phyloP scores from a whole-genome alignment of 768 basidiomycete genomes.

The Boletales sp. region DNA sequence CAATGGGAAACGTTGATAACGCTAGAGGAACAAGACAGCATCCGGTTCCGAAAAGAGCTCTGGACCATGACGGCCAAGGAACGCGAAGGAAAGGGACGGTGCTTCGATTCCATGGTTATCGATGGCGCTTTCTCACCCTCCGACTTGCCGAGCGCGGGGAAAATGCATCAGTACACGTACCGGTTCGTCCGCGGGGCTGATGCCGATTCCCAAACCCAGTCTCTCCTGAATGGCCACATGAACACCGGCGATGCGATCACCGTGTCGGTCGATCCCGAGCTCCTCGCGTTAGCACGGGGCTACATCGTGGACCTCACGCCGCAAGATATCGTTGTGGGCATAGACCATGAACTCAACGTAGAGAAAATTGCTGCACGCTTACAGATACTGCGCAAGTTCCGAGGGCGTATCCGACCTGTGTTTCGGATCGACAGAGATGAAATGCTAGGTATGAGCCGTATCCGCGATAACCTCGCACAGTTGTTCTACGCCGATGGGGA shows the following conservation, averaged over 20 bases:
- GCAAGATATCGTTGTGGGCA: conserved; percentile 64
- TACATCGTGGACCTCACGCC: conserved; percentile 74
- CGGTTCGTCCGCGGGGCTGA: conserved; percentile 48
- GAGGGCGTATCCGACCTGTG: conserved; percentile 22
- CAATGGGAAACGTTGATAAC: conserved; percentile 87
- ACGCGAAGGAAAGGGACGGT: conserved; percentile 78
- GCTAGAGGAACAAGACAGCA: conserved; percentile 81
- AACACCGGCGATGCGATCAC: conserved; percentile 78
- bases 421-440: conserved; percentile 97
- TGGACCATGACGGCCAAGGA: conserved; percentile 88
- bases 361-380: conserved; percentile 43
- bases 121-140: conserved; percentile 39
- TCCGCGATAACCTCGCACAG: conserved; percentile 87
- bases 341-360: conserved; percentile 73
- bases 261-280: conserved; percentile 80
- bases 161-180: conserved; percentile 79
- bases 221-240: conserved; percentile 75
- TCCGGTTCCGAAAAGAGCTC: conserved; percentile 83
- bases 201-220: conserved; percentile 8
- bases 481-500: conserved; percentile 84
- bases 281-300: conserved; percentile 82
- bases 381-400: conserved; percentile 17
- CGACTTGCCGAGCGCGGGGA: conserved; percentile 33
- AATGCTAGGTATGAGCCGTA: conserved; percentile 80
- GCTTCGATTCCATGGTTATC: conserved; percentile 78